Base-by-base conservation (phyloP, 345 rosid species). In the Eucalyptus polybractea region DNA sequence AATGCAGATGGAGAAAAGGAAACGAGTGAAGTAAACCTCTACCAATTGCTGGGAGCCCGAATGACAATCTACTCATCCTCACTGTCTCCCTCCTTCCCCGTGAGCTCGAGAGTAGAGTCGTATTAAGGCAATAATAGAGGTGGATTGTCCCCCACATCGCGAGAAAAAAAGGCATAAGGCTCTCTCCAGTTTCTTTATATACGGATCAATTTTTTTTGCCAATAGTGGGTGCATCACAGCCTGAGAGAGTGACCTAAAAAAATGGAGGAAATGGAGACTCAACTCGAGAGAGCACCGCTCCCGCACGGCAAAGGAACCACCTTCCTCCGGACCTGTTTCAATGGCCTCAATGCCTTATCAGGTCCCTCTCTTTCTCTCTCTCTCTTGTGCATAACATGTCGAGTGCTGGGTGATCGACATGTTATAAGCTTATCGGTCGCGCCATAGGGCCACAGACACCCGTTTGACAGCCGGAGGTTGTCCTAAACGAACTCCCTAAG, bases 281-380 rank as follows among this genome's bases (percentile, higher is more conserved):
- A 87, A 50, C 87, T 89, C 86, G 95, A 93, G 89, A 92, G 90
- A 92, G 95, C 60, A 50, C 58, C 91, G 6, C 91, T 76, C 89
- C 90, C 89, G 80, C 89, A 47, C n/a, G 54, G 81, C 90, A 89
- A 87, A 76, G 98, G 96, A 92, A 93, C 95, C 60, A 87, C 93
- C 89, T 92, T 96, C 90, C 91, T 95, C 54, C 89, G 94, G 72
- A 95, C 98, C 85, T 96, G 96, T 88, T 93, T 96, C 92, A 96
- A 96, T 90, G 98, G 97, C 50, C 87, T 96, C 90, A 96, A 96
- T 72, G 91, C 94, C 44, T 86, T 95, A 53, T 92, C 98, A 90
- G 98, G 98, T 96, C 53, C 60, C 19, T 81, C 40, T 86, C 50
- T 67, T 27, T 58, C 42, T 56, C 83, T 19, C 50, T 5, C 54